Percentiles rank a stretch among this genome's conserved stretches.
phyloP scores from a whole-genome alignment of 768 basidiomycete genomes.

The Mycena polygramma region DNA sequence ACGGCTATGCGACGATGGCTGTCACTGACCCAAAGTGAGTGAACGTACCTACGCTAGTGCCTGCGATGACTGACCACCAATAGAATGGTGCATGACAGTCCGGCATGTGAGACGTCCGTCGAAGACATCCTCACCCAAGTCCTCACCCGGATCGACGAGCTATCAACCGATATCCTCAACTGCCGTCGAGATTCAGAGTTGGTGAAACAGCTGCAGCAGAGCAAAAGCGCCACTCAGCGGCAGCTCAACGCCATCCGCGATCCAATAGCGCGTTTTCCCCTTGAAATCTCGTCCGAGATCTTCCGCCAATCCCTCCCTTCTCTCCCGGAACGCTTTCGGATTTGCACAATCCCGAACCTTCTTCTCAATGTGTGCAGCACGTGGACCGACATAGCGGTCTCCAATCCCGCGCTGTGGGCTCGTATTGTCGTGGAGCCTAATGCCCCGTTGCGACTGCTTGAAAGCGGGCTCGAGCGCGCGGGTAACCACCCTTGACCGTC shows the following conservation, averaged over 20 bases:
- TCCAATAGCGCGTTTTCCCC: slow-evolving; percentile 1
- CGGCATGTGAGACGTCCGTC: no score
- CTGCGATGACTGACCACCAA: no score
- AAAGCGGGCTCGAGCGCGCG: neutral
- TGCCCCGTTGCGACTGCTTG: neutral
- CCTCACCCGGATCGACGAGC: neutral
- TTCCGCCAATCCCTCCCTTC: slow-evolving; percentile 6
- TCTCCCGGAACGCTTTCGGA: neutral
- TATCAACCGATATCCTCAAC: slow-evolving; percentile 12
- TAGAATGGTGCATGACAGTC: no score
- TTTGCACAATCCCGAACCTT: neutral
- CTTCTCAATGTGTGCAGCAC: neutral
- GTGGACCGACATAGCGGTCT: neutral
- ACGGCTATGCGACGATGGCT: no score
- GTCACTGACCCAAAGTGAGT: no score
- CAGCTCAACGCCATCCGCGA: slow-evolving; percentile 22
- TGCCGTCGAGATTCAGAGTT: neutral
- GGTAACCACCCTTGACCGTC: neutral
- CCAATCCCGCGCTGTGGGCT: neutral
- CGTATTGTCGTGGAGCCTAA: neutral
- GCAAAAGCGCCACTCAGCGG: slow-evolving; percentile 8
- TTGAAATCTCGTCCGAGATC: slow-evolving; percentile 18
- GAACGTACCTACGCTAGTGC: no score
- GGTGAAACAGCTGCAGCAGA: slow-evolving; percentile 1
- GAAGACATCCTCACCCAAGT: no score